Evolutionary conservation across 2,329 filamentous ascomycete species (phyloP).

Genomic region (Alternaria infectoria): DNA sequence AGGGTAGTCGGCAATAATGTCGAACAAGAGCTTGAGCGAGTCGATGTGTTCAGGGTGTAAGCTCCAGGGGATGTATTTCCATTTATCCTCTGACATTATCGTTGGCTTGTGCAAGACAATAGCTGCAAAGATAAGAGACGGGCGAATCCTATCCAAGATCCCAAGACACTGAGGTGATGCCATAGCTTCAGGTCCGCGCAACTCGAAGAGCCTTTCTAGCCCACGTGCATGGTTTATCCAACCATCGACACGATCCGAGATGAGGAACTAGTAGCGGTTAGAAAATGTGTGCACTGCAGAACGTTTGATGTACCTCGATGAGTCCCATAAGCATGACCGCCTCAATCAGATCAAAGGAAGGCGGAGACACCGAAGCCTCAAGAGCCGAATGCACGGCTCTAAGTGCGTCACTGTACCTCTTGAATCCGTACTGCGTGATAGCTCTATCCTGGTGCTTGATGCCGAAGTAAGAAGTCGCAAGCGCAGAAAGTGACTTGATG

Average conservation of each 20-base stretch:
- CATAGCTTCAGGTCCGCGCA: background rate
- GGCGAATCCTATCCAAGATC: background rate
- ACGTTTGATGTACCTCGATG: background rate
- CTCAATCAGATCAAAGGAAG: background rate
- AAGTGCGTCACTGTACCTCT: constrained; percentile 1
- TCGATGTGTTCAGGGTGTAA: background rate
- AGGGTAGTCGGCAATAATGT: constrained; percentile 1
- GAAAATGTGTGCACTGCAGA: background rate
- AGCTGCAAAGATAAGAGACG: background rate
- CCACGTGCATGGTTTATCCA: constrained; percentile 5
- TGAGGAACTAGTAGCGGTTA: background rate
- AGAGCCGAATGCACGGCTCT: background rate
- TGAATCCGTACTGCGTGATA: background rate
- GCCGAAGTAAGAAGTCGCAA: background rate
- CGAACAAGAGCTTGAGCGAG: background rate
- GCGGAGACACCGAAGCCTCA: background rate
- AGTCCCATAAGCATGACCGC: background rate
- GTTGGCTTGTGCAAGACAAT: constrained; percentile 2
- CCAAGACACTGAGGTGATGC: background rate
- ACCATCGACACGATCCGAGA: background rate
- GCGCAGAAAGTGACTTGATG: background rate
- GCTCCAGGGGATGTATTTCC: background rate
- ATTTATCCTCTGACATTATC: background rate
- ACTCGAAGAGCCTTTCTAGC: background rate
- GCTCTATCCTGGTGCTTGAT: constrained; percentile 1